Base-by-base conservation (phyloP, 1,139 yeast genomes). In the Lodderomyces pseudojiufengensis region DNA sequence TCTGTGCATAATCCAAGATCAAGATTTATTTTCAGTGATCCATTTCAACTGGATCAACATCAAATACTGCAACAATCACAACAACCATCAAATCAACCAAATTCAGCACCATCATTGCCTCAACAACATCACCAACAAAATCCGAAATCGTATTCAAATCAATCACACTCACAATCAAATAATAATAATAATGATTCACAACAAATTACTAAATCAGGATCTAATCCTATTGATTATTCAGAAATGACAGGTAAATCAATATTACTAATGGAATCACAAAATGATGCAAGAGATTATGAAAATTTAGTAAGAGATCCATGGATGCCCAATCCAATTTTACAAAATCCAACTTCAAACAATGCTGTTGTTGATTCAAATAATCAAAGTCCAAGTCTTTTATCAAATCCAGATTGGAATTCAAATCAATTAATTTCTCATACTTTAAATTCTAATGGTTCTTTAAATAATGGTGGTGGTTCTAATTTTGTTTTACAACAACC, bases 11-110 rank as follows among this genome's bases (percentile, higher is more conserved):
- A 68, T 38, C 81, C 75, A 50, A 66, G 86, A 45, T 78, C 85
- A n/a, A 66, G 87, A 46, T 81, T 81, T 50, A 66, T 81, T 10
- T 81, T 82, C 51, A 73, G 80, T 46, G 87, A 80, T 53, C 84
- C 86, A 9, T 80, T 80, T 50, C 54, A 64, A 3, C 57, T 56
- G 6, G 43, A 35, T 5, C 40, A 34, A 11, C 39, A 30, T 41
- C 58, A 30, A 37, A 49, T 23, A 29, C 46, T 30, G 21, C 49
- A 25, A 16, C 46, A 35, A 40, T 43, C 22, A 13, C 41, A 46
- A n/a, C 28, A 21, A 28, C n/a, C n/a, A n/a, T n/a, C n/a, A n/a
- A n/a, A n/a, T n/a, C n/a, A n/a, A n/a, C n/a, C n/a, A n/a, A n/a
- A n/a, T n/a, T n/a, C n/a, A n/a, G n/a, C n/a, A n/a, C n/a, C n/a